Evolutionary conservation across 495 filamentous ascomycete species (phyloP).

Genomic region (Neurospora sp.): DNA sequence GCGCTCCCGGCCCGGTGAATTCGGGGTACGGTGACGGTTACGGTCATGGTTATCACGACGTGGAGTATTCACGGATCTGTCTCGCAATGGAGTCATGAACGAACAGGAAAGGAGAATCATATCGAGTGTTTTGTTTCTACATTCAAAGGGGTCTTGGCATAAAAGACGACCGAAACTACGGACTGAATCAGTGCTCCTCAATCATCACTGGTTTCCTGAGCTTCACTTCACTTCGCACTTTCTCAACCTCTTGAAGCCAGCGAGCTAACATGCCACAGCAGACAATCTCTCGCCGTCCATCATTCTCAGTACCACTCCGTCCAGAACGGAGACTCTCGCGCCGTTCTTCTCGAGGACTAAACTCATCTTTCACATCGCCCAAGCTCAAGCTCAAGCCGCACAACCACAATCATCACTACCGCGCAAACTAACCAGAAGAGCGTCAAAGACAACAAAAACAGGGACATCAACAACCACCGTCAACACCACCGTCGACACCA

Average conservation of each 20-base stretch:
- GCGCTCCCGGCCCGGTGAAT: neutral
- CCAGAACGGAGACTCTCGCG: neutral
- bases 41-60: neutral
- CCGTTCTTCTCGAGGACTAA: neutral
- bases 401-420: neutral
- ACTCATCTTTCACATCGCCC: neutral
- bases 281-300: neutral
- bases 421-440: neutral
- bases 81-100: neutral
- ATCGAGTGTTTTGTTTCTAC: neutral
- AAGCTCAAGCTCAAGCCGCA: neutral
- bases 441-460: neutral
- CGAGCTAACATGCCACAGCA: neutral
- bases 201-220: neutral
- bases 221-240: neutral
- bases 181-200: neutral
- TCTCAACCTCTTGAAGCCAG: neutral
- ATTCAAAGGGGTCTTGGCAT: neutral
- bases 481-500: neutral
- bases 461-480: neutral
- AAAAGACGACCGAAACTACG: neutral
- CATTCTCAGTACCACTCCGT: no score
- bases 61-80: neutral
- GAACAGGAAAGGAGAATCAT: neutral
- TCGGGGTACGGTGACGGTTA: neutral